These are phyloP conservation scores for Neonectria magnoliae DNA, from an alignment of 2,329 filamentous ascomycete genomes.

Conservation along the genomic window DNA sequence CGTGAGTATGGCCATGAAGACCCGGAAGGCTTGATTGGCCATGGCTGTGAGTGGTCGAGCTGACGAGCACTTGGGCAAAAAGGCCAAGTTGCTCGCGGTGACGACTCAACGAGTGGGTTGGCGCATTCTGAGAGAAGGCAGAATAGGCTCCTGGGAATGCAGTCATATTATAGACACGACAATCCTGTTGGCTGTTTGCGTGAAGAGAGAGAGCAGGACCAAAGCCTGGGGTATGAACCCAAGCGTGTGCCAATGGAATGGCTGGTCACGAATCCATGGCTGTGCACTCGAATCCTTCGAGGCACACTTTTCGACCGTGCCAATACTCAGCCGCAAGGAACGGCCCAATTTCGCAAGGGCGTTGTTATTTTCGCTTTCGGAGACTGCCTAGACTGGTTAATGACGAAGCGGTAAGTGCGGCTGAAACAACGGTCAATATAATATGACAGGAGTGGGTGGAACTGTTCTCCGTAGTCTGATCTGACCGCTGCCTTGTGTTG, in stretches of 20 bases:
- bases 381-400: too few species aligned
- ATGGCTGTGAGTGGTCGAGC: not conserved
- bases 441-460: not conserved
- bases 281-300: not conserved
- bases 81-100: not conserved
- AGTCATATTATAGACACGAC: not conserved
- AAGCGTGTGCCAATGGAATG: not conserved
- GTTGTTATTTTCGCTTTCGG: too few species aligned
- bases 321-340: not conserved
- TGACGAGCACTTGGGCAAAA: not conserved
- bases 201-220: not conserved
- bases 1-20: conserved; percentile 12
- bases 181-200: not conserved
- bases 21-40: conserved; percentile 3
- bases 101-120: not conserved
- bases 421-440: not conserved
- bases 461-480: not conserved
- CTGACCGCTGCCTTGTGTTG: not conserved
- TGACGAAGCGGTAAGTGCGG: not conserved
- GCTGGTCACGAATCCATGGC: not conserved
- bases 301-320: not conserved
- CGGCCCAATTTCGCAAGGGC: too few species aligned
- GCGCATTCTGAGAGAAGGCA: too few species aligned
- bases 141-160: not conserved
- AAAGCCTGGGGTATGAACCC: not conserved